Base-by-base conservation (phyloP, 305 asterid species). In the Fraxinus ornus region DNA sequence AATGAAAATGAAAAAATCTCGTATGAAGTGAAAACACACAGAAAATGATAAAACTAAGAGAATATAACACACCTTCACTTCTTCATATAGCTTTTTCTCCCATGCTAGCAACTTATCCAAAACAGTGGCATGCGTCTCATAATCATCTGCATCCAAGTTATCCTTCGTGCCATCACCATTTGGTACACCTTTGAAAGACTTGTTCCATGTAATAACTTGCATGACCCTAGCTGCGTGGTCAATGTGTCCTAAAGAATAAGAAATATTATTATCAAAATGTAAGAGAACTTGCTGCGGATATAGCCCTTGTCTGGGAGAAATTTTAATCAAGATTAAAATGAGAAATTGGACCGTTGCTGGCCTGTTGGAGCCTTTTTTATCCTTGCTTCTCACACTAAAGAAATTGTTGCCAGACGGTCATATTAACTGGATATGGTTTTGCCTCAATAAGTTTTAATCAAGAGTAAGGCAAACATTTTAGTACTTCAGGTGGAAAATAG, bases 51-150 rank as follows among this genome's bases (percentile, higher is more conserved):
- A 60, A 6, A 13, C 70, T 6, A 19, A 60, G 70, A 21, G 30
- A 60, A 60, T 21, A 74, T 75, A 49, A 72, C 83, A 66, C 82
- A 95, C 99, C 98, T 95, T 95, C 68, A 95, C 94, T 93, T 95
- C 99, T 91, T 95, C 99, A 41, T 91, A 95, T 57, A 95, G 95
- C 89, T 95, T 95, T 87, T 95, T 95, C 91, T 95, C 99, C 99
- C 99, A 95, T 10, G 98, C 99, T 39, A 93, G 88, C 86, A 95
- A 89, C 90, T 95, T 95, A 88, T 95, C 99, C 85, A 95, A 89
- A 84, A 95, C 89, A n/a, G 97, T 95, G 88, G 99, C 99, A 86
- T 93, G 98, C 3, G 98, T 93, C 90, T 95, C 99, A 17, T 82
- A 88, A 64, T 94, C 97, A 15, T 93, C 98, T 8, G 85, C 85